phyloP scores from a whole-genome alignment of 2,329 filamentous ascomycete genomes.

The Cytospora leucostoma region DNA sequence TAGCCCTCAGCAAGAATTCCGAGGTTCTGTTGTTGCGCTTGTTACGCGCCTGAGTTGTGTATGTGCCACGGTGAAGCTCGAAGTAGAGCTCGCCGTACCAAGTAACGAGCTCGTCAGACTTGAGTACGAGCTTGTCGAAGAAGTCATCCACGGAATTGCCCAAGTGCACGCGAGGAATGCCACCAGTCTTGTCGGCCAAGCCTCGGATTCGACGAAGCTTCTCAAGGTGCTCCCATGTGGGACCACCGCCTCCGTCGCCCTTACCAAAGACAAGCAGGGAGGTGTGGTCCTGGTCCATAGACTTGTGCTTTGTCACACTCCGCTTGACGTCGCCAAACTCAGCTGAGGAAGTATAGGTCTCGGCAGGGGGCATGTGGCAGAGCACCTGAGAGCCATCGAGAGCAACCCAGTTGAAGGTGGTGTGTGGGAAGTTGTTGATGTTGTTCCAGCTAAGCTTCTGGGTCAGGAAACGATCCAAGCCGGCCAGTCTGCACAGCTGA shows the following conservation, averaged over 20 bases:
- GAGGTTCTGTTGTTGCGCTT: constrained; percentile 90
- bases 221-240: constrained; percentile 90
- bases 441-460: constrained; percentile 99
- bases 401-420: constrained; percentile 97
- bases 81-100: constrained; percentile 99
- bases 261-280: constrained; percentile 94
- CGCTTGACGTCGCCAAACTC: constrained; percentile 93
- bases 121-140: constrained; percentile 82
- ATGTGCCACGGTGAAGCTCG: constrained; percentile 93
- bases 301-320: constrained; percentile 91
- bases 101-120: constrained; percentile 77
- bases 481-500: constrained; percentile 89
- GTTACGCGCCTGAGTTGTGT: constrained; percentile 97
- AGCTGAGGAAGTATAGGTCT: constrained; percentile 93
- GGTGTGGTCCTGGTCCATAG: constrained; percentile 87
- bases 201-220: constrained; percentile 92
- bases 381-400: constrained; percentile 95
- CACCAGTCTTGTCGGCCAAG: constrained; percentile 73
- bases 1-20: constrained; percentile 81
- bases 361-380: constrained; percentile 94
- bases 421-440: constrained; percentile 98
- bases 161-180: constrained; percentile 82
- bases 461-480: constrained; percentile 95
- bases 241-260: constrained; percentile 92
- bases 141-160: constrained; percentile 92